These are phyloP conservation scores for Cryptococcus deneoformans DNA, from an alignment of 1,284 basidiomycete genomes.

Conservation along the genomic window DNA sequence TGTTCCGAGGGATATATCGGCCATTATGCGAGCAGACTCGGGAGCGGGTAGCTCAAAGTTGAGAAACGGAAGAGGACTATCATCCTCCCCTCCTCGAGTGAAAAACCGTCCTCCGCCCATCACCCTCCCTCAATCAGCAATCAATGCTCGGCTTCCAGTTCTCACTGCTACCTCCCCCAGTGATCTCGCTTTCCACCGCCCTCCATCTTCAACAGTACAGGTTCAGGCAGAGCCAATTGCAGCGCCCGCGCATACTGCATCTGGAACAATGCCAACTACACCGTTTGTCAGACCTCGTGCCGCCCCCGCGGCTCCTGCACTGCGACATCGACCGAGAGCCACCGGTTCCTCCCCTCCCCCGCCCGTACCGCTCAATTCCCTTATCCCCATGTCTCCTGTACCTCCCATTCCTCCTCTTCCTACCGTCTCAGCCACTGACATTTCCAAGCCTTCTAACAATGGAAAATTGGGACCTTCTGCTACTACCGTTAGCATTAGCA, in stretches of 20 bases:
- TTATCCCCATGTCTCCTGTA: not conserved
- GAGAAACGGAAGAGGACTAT: not conserved
- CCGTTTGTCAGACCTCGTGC: constrained; percentile 27
- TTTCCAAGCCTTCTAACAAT: no score
- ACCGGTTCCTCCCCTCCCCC: no score
- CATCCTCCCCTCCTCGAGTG: not conserved
- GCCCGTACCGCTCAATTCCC: not conserved
- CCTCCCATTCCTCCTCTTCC: not conserved
- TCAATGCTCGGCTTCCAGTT: constrained; percentile 6
- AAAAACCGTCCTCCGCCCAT: constrained; percentile 13
- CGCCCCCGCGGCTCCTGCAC: constrained; percentile 23
- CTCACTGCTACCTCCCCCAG: constrained; percentile 8
- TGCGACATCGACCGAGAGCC: not conserved
- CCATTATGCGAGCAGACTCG: not conserved
- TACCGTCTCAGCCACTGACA: no score
- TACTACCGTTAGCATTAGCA: no score
- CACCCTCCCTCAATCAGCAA: constrained; percentile 6
- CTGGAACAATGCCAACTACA: constrained; percentile 3
- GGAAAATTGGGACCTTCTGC: no score
- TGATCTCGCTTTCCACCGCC: no score
- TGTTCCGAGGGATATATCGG: not conserved
- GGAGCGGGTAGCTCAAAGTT: not conserved
- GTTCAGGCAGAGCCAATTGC: no score
- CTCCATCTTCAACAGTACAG: no score
- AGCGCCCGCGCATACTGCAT: no score